phyloP scores from a whole-genome alignment of 192 early-diverging fungal genomes.

The Umbelopsis ramanniana region DNA sequence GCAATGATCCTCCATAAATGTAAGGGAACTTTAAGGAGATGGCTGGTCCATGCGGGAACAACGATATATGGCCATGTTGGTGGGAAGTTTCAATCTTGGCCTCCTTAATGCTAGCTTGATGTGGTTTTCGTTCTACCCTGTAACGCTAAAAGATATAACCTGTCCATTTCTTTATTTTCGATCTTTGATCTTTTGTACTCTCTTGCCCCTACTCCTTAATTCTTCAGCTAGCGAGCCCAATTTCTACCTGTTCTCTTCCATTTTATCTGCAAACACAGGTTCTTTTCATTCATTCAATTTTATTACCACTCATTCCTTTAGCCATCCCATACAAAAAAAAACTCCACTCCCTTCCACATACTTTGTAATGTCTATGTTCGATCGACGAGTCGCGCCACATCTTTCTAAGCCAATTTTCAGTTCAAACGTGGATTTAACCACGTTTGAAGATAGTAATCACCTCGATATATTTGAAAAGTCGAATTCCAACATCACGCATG shows the following conservation, averaged over 20 bases:
- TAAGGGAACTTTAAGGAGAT: slow-evolving; percentile 12
- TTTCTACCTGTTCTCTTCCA: not conserved
- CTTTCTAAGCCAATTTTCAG: slow-evolving; percentile 12
- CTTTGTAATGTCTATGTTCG: not conserved
- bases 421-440: not conserved
- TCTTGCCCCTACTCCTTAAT: not conserved
- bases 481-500: not conserved
- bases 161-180: not conserved
- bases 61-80: slow-evolving; percentile 10
- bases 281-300: not conserved
- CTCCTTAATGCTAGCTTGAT: slow-evolving; percentile 9
- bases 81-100: not conserved
- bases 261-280: not conserved
- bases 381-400: not conserved
- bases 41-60: slow-evolving; percentile 4
- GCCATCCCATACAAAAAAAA: not conserved
- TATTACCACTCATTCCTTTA: not conserved
- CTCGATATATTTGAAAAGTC: not conserved
- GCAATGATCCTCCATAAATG: not conserved
- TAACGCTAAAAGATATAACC: not conserved
- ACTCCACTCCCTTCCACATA: not conserved
- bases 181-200: not conserved
- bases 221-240: not conserved
- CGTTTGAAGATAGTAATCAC: not conserved
- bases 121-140: not conserved